phyloP scores from a whole-genome alignment of 129 eudicot species.

The Apium graveolens region DNA sequence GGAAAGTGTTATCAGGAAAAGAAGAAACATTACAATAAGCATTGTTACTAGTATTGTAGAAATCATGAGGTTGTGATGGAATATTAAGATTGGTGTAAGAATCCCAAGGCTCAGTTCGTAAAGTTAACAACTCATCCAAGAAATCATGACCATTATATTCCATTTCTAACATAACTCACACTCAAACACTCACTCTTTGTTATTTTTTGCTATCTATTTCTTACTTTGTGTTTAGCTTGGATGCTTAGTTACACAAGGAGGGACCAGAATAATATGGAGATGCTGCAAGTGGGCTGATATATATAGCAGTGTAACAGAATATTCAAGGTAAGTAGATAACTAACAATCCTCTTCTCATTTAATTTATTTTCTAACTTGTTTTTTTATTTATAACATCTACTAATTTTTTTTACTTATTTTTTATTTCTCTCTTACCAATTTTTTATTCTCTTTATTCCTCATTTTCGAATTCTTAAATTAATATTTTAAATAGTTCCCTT shows the following conservation, averaged over 20 bases:
- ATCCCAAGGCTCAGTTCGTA: conserved; percentile 2
- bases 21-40: not conserved
- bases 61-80: not conserved
- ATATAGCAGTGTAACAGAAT: not conserved
- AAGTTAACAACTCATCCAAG: conserved; percentile 1
- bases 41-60: not conserved
- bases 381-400: too few species aligned
- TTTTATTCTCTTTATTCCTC: too few species aligned
- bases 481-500: too few species aligned
- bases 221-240: not conserved
- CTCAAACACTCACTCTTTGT: not conserved
- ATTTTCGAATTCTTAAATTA: too few species aligned
- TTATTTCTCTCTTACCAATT: too few species aligned
- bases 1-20: not conserved
- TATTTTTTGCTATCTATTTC: not conserved
- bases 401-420: too few species aligned
- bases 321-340: not conserved
- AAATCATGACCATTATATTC: conserved; percentile 7
- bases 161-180: not conserved
- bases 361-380: too few species aligned
- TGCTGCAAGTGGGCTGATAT: conserved; percentile 5
- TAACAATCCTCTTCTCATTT: too few species aligned
- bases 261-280: not conserved
- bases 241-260: not conserved
- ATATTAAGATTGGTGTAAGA: not conserved